Conservation (phyloP, 1,284 basidiomycete species). For the Ustanciosporium gigantosporum region DNA sequence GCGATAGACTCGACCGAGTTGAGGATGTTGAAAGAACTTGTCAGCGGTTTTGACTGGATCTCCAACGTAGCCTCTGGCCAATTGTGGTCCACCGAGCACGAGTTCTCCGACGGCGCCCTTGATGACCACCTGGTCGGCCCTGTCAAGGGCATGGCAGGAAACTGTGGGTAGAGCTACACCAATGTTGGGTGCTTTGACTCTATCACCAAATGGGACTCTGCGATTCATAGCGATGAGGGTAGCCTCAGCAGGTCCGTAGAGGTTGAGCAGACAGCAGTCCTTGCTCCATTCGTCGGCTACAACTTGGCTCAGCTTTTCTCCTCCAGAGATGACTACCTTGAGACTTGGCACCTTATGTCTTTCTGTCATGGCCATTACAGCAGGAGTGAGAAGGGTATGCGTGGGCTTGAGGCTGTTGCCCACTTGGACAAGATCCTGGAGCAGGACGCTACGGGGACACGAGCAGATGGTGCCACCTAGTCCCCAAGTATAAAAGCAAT, state of each 20-base stretch:
- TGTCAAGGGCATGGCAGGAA: conserved; percentile 55
- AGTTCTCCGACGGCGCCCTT: conserved; percentile 62
- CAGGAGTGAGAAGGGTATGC: conserved; percentile 60
- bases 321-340: conserved; percentile 61
- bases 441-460: conserved; percentile 43
- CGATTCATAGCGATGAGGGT: conserved; percentile 59
- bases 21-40: conserved; percentile 54
- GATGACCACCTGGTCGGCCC: conserved; percentile 50
- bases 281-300: conserved; percentile 61
- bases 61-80: conserved; percentile 55
- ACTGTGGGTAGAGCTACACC: conserved; percentile 59
- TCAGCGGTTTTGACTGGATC: conserved; percentile 56
- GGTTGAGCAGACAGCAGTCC: conserved; percentile 57
- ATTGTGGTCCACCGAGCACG: conserved; percentile 54
- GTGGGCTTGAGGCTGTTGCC: conserved; percentile 50
- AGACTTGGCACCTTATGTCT: conserved; percentile 53
- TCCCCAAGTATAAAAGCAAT: conserved; percentile 59
- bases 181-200: conserved; percentile 61
- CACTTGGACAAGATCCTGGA: conserved; percentile 50
- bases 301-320: conserved; percentile 61
- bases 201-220: conserved; percentile 50
- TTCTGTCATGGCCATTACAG: conserved; percentile 61
- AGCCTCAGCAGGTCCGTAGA: conserved; percentile 60
- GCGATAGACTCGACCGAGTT: conserved; percentile 54
- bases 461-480: conserved; percentile 58